These are phyloP conservation scores for Hippophae rhamnoides DNA, from an alignment of 306 rosid species.

Conservation along the genomic window DNA sequence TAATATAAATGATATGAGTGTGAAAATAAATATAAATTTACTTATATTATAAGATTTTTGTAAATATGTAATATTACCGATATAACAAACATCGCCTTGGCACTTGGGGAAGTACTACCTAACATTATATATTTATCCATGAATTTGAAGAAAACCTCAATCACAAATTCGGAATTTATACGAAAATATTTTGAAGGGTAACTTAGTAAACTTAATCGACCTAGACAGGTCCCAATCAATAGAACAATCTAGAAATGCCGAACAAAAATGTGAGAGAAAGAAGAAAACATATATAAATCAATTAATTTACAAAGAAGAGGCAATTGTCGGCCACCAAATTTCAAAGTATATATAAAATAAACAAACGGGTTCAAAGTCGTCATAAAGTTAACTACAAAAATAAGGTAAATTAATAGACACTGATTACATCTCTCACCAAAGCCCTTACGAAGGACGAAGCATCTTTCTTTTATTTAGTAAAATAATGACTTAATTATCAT, in stretches of 20 bases:
- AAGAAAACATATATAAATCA: background rate
- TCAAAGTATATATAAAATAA: background rate
- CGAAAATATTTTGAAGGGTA: background rate
- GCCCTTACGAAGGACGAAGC: no score
- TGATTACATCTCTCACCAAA: no score
- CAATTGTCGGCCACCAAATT: slow-evolving; percentile 19
- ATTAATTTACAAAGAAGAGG: background rate
- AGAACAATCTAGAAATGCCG: slow-evolving; percentile 31
- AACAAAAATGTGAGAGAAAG: background rate
- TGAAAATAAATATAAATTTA: no score
- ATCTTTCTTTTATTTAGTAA: no score
- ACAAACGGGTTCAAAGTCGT: background rate
- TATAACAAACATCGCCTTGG: no score
- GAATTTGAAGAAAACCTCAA: background rate
- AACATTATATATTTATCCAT: background rate
- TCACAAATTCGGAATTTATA: background rate
- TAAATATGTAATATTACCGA: no score
- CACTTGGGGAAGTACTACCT: no score
- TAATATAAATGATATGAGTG: no score
- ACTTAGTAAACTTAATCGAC: background rate
- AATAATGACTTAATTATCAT: no score
- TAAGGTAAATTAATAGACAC: background rate
- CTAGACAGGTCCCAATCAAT: background rate
- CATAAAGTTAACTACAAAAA: background rate
- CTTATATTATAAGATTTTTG: no score